Conservation (phyloP, 1,139 yeast genomes). For the Suhomyces panamericanus region DNA sequence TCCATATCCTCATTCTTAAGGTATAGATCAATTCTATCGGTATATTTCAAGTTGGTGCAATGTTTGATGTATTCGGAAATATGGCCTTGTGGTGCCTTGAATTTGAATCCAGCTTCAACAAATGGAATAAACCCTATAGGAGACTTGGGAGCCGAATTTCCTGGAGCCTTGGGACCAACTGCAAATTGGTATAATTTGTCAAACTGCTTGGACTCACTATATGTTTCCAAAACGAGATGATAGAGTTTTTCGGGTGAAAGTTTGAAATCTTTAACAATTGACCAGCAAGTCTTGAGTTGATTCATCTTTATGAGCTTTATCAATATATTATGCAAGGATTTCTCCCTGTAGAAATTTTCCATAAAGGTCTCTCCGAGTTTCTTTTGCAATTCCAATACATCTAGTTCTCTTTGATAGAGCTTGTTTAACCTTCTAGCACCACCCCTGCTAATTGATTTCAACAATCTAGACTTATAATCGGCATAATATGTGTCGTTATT, state of each 20-base stretch:
- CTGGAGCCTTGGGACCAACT: conserved; percentile 21
- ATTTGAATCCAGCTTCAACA: conserved; percentile 50
- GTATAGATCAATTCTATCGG: conserved; percentile 50
- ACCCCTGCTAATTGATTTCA: conserved; percentile 25
- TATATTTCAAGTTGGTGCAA: conserved; percentile 33
- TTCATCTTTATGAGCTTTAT: conserved; percentile 52
- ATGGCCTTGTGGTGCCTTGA: conserved; percentile 48
- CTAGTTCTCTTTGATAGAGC: conserved; percentile 50
- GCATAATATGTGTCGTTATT: conserved; percentile 23
- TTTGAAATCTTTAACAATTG: conserved; percentile 60
- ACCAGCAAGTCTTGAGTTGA: conserved; percentile 59
- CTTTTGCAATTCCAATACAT: conserved; percentile 53
- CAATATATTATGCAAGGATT: conserved; percentile 59
- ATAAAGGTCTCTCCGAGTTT: conserved; percentile 56
- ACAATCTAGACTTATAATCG: conserved; percentile 27
- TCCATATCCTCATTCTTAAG: conserved; percentile 53
- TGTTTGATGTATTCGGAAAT: conserved; percentile 38
- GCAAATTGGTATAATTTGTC: conserved; percentile 57
- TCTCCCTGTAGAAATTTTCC: conserved; percentile 48
- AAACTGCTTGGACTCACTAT: conserved; percentile 56
- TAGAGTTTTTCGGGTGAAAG: conserved; percentile 65
- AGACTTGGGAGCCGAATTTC: conserved; percentile 44
- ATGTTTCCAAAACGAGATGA: conserved; percentile 58
- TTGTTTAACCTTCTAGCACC: conserved; percentile 24
- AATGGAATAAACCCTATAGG: conserved; percentile 77